A percentile compares a stretch with the other conserved stretches of the same genome.
phyloP scores from a whole-genome alignment of 805 yeast genomes.

The Candida anglica region DNA sequence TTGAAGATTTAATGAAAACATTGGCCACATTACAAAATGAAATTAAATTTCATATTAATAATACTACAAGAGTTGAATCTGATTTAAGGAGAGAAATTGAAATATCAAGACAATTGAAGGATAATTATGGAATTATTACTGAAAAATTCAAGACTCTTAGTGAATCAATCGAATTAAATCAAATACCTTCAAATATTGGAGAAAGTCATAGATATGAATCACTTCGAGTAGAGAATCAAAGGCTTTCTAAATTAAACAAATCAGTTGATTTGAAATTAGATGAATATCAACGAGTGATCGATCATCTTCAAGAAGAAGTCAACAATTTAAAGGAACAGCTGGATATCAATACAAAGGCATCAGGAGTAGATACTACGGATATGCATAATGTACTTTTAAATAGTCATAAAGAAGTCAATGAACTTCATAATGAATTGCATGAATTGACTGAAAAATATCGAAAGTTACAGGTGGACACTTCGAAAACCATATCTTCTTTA shows the following conservation, averaged over 20 bases:
- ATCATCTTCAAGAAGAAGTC: conserved; percentile 27
- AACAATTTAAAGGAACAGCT: conserved; percentile 18
- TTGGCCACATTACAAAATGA: conserved; percentile 20
- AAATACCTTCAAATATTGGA: conserved; percentile 1
- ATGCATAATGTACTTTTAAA: conserved; percentile 1
- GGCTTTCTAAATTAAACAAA: conserved; percentile 13
- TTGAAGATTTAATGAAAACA: conserved; percentile 5
- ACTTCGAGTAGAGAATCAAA: conserved; percentile 14
- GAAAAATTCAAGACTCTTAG: conserved; percentile 16
- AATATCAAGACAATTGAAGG: conserved; percentile 16
- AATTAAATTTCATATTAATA: conserved; percentile 14
- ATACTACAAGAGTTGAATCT: conserved; percentile 15
- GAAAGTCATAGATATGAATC: conserved; percentile 5
- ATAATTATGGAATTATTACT: conserved; percentile 14
- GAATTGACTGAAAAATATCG: conserved; percentile 11
- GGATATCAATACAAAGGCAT: background rate
- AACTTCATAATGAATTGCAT: conserved; percentile 14
- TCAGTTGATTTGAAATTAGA: conserved; percentile 22
- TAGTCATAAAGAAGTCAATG: conserved; percentile 11
- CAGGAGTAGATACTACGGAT: background rate
- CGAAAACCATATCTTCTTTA: conserved; percentile 17
- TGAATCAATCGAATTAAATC: conserved; percentile 6
- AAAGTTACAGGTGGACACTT: conserved; percentile 18
- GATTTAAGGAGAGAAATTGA: conserved; percentile 19
- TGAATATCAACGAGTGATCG: conserved; percentile 27